Evolutionary conservation across 352 stramenopile species (phyloP), one percentile per base, ranked within the genome.

Genomic region (Pythium brassicae): DNA sequence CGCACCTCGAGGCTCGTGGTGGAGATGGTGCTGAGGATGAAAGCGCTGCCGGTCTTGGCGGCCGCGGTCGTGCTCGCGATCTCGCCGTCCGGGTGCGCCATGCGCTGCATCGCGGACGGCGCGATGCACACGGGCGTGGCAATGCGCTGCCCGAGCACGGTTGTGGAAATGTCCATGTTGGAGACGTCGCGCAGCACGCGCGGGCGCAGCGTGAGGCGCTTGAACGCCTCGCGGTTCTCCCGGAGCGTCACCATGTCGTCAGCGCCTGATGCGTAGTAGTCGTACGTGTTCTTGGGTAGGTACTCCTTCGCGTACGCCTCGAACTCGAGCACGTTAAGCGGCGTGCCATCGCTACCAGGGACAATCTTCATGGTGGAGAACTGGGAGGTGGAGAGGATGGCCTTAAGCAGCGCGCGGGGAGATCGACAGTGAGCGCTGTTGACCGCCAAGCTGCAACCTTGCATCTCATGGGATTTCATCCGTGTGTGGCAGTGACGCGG

Each of bases 61-160:
- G 92, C 77, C 2, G 92, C 94, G 2, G 69, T 70, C 4, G 87
- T 81, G 37, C 85, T 95, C 19, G 86, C 95, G 22, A 85, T 70
- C 72, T 98, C 95, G 43, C 95, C 94, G 54, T 98, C 89, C 35
- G 89, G 94, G 61, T 98, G 94, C 54, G 97, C 96, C 89, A 98
- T 98, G 55, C 92, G 71, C 57, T 98, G 96, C 73, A 96, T 97
- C 29, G 95, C 81, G 26, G 83, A 82, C 9, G 89, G 89, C 32
- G 87, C 94, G 46, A 96, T 86, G 72, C 97, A 98, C 65, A 98
- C 94, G 2, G 95, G 95, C 25, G 97, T 81, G n/a, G 83, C 82
- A 15, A 98, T 83, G 48, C 88, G 71, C 42, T 92, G 71, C 9
- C 94, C 95, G 65, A 98, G 86, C 23, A 98, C 75, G 39, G 93